A percentile compares a stretch with the other conserved stretches of the same genome.
Conservation (phyloP, 2,329 filamentous ascomycete species). For the Ilyonectria sp. region DNA sequence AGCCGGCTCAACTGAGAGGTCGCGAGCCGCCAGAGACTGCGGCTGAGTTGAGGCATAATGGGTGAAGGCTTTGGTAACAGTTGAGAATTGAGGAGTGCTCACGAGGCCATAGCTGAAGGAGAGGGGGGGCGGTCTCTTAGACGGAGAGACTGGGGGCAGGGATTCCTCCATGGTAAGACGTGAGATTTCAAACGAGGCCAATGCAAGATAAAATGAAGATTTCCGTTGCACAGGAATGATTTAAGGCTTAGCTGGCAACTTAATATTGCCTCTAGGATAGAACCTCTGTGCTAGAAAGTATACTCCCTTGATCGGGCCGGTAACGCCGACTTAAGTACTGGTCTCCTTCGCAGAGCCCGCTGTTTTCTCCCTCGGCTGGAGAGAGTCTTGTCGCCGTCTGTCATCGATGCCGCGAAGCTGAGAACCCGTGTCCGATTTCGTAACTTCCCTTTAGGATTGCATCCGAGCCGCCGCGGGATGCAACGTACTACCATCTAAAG, state of each 20-base stretch:
- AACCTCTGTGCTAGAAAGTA: neutral
- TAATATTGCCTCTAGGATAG: neutral
- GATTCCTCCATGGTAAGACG: conserved; percentile 22
- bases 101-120: conserved; percentile 41
- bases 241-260: neutral
- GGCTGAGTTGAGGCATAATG: conserved; percentile 57
- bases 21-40: conserved; percentile 55
- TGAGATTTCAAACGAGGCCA: conserved; percentile 1
- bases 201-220: neutral
- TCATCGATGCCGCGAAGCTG: too few species aligned
- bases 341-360: neutral
- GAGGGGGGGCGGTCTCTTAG: conserved; percentile 4
- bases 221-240: neutral
- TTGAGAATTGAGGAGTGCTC: conserved; percentile 45
- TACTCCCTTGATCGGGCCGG: neutral
- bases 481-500: neutral
- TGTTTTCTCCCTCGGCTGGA: neutral
- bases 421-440: neutral
- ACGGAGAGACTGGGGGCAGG: conserved; percentile 26
- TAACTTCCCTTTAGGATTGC: neutral
- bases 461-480: neutral
- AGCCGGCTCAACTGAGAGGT: conserved; percentile 49
- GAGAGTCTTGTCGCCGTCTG: neutral
- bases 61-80: conserved; percentile 55
- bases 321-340: neutral